Base-by-base conservation (phyloP, 169 alveolate species). In the Plasmodium adleri region DNA sequence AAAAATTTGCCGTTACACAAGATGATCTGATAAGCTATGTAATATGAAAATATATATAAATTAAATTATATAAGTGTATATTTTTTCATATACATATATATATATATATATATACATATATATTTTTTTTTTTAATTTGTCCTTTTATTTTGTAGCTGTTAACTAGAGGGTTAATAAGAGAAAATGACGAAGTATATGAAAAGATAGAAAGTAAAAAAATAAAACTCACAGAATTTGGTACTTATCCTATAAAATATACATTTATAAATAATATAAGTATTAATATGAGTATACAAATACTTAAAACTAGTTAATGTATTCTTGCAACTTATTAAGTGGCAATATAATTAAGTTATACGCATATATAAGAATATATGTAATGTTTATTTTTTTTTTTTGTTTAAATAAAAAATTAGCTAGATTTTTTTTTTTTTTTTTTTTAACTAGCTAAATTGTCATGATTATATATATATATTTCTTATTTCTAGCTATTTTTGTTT, bases 191-290 rank as follows among this genome's bases (percentile, higher is more conserved):
- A 12, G 26, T 86, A 74, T 71, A 72, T 50, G 64, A 86, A 20
- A 86, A 86, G 58, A 86, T 86, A 72, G 72, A 86, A 86, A 86
- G 47, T 47, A 86, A 72, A 86, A 86, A 86, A 62, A 73, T 72
- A 63, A 86, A 86, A 7, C 15, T 86, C 54, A 13, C 64, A 62
- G 75, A 63, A 39, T 72, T 86, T 56, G 92, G 92, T 6, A 71
- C 59, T 58, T 86, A 86, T 43, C 87, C 83, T 12, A 59, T 86
- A 66, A 86, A 71, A 56, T 86, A 86, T 47, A 59, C 88, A 17
- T 86, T 86, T 86, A 8, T 86, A 60, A 72, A 86, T 45, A 86
- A 52, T 45, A 62, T 86, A 26, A 72, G 39, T 43, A 86, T 86
- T 13, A 45, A 86, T 43, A 32, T 86, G 17, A 67, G 74, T 15